Percentiles rank a stretch among this genome's conserved stretches.
Conservation (phyloP, 176 grass and related monocot species). For the Pontederia crassipes region DNA sequence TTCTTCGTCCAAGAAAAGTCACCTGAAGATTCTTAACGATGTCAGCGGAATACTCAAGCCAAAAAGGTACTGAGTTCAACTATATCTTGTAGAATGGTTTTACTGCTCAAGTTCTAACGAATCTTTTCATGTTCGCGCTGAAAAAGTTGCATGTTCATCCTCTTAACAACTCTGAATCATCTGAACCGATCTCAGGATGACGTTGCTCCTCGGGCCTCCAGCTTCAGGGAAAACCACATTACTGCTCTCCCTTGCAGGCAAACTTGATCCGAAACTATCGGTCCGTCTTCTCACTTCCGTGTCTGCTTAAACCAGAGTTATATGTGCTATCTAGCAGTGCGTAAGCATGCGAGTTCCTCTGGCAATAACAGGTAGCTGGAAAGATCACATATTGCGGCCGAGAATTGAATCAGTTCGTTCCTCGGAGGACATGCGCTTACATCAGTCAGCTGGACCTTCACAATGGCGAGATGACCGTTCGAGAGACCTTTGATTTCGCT, state of each 20-base stretch:
- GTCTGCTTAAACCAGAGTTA: background rate
- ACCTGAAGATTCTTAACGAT: slow-evolving; percentile 44
- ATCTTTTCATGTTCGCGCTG: too few relatives aligned
- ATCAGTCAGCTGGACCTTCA: slow-evolving; percentile 64
- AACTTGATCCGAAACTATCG: slow-evolving; percentile 62
- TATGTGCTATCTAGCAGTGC: too few relatives aligned
- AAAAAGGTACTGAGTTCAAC: slow-evolving; percentile 29
- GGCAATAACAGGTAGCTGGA: slow-evolving; percentile 28
- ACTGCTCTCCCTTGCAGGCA: slow-evolving; percentile 58
- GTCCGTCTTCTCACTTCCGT: slow-evolving; percentile 13
- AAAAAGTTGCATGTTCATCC: background rate
- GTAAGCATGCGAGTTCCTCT: background rate
- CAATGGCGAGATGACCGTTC: slow-evolving; percentile 54
- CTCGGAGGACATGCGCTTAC: slow-evolving; percentile 50
- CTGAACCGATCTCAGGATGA: slow-evolving; percentile 43
- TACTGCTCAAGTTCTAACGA: too few relatives aligned
- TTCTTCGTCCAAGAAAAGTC: slow-evolving; percentile 35
- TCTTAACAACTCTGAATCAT: background rate
- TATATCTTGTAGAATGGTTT: background rate
- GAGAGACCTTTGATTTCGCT: slow-evolving; percentile 70
- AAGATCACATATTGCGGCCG: slow-evolving; percentile 49
- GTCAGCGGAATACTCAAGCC: slow-evolving; percentile 77
- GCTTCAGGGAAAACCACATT: slow-evolving; percentile 82
- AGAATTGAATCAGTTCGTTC: slow-evolving; percentile 42
- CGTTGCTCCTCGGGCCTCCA: slow-evolving; percentile 92